These are phyloP conservation scores for Candida coquimbonensis DNA, from an alignment of 805 yeast species.

Conservation along the genomic window DNA sequence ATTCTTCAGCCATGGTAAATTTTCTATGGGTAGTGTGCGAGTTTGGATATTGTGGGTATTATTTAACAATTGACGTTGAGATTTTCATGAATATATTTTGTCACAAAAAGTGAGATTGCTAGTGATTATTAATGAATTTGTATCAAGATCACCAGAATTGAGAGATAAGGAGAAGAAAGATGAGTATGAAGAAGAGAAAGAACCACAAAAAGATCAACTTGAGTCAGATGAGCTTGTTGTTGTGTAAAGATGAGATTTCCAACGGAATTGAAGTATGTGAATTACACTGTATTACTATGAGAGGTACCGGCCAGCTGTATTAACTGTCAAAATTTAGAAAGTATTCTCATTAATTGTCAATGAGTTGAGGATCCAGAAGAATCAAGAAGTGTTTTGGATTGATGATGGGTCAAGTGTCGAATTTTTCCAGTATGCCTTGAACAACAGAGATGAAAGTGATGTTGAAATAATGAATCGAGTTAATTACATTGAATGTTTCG, in stretches of 20 bases:
- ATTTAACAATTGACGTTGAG: no score
- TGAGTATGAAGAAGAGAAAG: background rate
- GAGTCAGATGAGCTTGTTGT: background rate
- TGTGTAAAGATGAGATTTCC: background rate
- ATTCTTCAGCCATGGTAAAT: no score
- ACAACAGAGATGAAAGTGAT: background rate
- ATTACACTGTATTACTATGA: background rate
- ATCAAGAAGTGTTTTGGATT: background rate
- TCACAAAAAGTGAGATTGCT: no score
- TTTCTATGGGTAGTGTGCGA: no score
- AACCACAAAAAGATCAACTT: background rate
- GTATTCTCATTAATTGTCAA: background rate
- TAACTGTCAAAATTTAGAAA: no score
- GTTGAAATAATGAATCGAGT: background rate
- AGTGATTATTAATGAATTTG: no score
- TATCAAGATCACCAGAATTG: no score
- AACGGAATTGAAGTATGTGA: background rate
- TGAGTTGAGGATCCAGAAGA: background rate
- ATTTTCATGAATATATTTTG: no score
- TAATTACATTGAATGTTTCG: constrained; percentile 1
- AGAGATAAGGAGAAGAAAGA: no score
- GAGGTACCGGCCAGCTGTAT: no score
- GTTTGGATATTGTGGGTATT: no score
- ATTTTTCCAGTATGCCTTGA: background rate
- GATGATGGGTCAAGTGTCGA: constrained; percentile 1